Evolutionary conservation across 2,329 filamentous ascomycete genomes (phyloP).

Genomic region (Alternaria conjuncta): DNA sequence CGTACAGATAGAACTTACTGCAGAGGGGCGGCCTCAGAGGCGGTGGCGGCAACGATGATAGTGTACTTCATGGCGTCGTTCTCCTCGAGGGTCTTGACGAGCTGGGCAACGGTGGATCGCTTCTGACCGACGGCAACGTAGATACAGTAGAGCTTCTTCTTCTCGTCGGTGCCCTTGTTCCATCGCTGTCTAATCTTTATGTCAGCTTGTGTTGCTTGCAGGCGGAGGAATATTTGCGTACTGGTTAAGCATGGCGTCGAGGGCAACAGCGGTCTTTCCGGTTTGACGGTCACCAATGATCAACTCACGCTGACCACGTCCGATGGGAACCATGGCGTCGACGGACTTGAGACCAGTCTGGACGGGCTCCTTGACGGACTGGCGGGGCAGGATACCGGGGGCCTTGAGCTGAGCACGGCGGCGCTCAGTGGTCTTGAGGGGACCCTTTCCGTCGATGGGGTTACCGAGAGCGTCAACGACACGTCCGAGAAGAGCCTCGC

Average conservation of each 20-base stretch:
- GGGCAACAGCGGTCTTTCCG: conserved; percentile 98
- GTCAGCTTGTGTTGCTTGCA: not conserved
- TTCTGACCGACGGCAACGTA: conserved; percentile 99
- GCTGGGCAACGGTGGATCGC: conserved; percentile 98
- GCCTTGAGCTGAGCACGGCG: conserved; percentile 99
- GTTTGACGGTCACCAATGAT: conserved; percentile 99
- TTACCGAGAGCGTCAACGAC: conserved; percentile 98
- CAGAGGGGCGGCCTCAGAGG: conserved; percentile 92
- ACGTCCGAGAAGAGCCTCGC: conserved; percentile 91
- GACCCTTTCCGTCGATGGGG: conserved; percentile 99
- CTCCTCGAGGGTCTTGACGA: conserved; percentile 99
- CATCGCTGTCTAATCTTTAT: conserved; percentile 59
- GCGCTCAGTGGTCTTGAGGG: conserved; percentile 88
- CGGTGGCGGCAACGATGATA: conserved; percentile 91
- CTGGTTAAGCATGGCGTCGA: conserved; percentile 99
- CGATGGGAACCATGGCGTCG: conserved; percentile 99
- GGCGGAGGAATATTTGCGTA: conserved; percentile 59
- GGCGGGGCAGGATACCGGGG: conserved; percentile 95
- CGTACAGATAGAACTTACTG: conserved; percentile 77
- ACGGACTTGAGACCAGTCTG: conserved; percentile 99
- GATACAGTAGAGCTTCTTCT: conserved; percentile 99
- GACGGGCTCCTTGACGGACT: conserved; percentile 96
- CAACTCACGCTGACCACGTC: conserved; percentile 99
- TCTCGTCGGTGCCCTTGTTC: conserved; percentile 87
- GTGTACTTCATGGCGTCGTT: conserved; percentile 99